These are phyloP conservation scores for Xylariaceae sp. DNA, from an alignment of 2,329 filamentous ascomycete genomes.

Conservation along the genomic window DNA sequence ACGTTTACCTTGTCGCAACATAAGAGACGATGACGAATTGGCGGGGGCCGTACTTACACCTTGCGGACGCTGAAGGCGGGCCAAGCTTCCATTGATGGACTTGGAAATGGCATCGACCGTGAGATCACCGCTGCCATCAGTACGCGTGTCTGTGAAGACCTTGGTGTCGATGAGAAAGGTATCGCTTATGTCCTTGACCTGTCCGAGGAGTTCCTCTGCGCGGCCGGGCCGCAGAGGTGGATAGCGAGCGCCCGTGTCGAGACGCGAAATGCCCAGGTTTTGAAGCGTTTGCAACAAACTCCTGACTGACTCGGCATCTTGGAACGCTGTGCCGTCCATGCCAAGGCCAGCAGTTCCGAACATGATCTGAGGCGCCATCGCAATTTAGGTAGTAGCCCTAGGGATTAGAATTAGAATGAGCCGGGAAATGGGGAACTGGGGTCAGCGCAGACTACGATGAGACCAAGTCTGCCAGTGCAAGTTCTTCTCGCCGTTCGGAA, in stretches of 20 bases:
- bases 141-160: conserved; percentile 30
- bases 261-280: conserved; percentile 18
- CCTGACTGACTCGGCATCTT: conserved; percentile 22
- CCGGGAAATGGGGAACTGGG: too few relatives aligned
- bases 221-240: conserved; percentile 32
- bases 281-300: conserved; percentile 21
- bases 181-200: conserved; percentile 21
- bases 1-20: conserved; percentile 33
- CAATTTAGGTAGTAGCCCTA: neutral
- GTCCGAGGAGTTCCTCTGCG: conserved; percentile 34
- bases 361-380: conserved; percentile 29
- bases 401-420: too few relatives aligned
- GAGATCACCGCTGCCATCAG: conserved; percentile 32
- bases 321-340: conserved; percentile 29
- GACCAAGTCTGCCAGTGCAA: too few relatives aligned
- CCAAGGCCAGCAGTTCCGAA: conserved; percentile 31
- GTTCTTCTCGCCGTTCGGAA: too few relatives aligned
- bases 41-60: too few relatives aligned
- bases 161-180: conserved; percentile 36
- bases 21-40: too few relatives aligned
- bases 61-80: too few relatives aligned
- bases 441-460: too few relatives aligned
- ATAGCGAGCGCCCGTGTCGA: conserved; percentile 34
- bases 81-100: too few relatives aligned
- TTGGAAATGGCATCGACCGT: neutral